Evolutionary conservation across 306 rosid species (phyloP), one percentile per base, ranked within the genome.

Genomic region (Cicer arietinum): DNA sequence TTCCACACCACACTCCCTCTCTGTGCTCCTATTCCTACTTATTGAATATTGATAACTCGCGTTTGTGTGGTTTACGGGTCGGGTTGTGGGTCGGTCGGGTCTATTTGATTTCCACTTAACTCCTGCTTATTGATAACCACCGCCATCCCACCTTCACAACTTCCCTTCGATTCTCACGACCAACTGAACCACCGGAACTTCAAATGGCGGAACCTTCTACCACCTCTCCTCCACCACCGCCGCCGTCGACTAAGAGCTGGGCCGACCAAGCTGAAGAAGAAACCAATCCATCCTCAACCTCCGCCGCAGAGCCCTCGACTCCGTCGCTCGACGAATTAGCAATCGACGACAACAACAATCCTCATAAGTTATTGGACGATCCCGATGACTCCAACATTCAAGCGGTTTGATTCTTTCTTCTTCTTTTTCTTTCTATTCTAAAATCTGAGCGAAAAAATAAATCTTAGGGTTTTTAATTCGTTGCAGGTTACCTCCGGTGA

Each of bases 301-400:
- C 77, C 43, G 64, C 47, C 12, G 16, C 76, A 3, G 69, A 42
- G 10, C 37, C 77, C 1, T 61, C 45, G 61, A 10, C 43, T 10
- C 71, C 79, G 13, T 77, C 90, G 30, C 76, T 83, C 12, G 90
- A 81, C 39, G 69, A 16, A 0, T 79, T 94, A 66, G 60, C 85
- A 16, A 86, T 91, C 59, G 81, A 73, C 25, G 98, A 85, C 12
- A 75, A 73, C 18, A 75, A 79, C 43, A 76, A 79, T 17, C 12
- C 76, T 6, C 47, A 77, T 22, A 75, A 79, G 77, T 47, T 83
- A 17, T 86, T 91, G n/a, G 96, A 91, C 20, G 98, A 94, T 6
- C 97, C 96, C 11, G 90, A 87, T 0, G 98, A 94, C 80, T 75
- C 96, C 12, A 77, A 80, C 47, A 91, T 94, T 69, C 85, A 79